These are phyloP conservation scores for Thraustochytrium striatum DNA, from an alignment of 352 stramenopile species.

Conservation along the genomic window DNA sequence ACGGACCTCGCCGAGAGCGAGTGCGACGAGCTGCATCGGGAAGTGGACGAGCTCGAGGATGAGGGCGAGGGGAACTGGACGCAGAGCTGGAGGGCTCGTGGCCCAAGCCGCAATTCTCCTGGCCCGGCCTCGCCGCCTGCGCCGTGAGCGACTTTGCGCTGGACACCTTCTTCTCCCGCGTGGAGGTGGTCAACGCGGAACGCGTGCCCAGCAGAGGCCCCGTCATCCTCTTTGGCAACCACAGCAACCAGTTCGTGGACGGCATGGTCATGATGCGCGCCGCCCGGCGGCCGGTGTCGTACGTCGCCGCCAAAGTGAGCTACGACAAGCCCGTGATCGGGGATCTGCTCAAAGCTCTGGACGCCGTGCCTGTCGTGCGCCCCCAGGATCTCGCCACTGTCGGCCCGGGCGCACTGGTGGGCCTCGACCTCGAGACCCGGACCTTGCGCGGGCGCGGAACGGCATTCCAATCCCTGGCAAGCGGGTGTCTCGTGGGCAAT, in stretches of 20 bases:
- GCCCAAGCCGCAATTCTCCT: neutral
- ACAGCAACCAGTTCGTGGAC: constrained; percentile 98
- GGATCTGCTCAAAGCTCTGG: constrained; percentile 85
- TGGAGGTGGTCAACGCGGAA: constrained; percentile 90
- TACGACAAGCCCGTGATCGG: constrained; percentile 88
- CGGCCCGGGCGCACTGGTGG: constrained; percentile 65
- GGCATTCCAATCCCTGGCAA: constrained; percentile 55
- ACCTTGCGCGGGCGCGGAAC: constrained; percentile 62
- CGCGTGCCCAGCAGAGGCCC: constrained; percentile 93
- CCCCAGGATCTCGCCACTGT: constrained; percentile 83
- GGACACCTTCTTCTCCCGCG: constrained; percentile 48
- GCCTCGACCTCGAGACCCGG: constrained; percentile 54
- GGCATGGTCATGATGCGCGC: constrained; percentile 87
- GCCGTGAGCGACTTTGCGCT: neutral
- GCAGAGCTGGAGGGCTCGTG: neutral
- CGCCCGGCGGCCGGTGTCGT: constrained; percentile 88
- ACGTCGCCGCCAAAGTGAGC: constrained; percentile 93
- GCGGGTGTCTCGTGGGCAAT: constrained; percentile 32
- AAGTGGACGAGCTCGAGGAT: neutral
- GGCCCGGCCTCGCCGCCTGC: neutral
- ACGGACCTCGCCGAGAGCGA: neutral
- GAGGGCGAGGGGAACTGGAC: neutral
- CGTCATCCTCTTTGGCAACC: constrained; percentile 95
- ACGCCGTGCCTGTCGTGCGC: constrained; percentile 91
- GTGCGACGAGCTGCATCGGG: neutral